Evolutionary conservation across 1,284 basidiomycete genomes (phyloP).

Genomic region (Cerrena zonata): DNA sequence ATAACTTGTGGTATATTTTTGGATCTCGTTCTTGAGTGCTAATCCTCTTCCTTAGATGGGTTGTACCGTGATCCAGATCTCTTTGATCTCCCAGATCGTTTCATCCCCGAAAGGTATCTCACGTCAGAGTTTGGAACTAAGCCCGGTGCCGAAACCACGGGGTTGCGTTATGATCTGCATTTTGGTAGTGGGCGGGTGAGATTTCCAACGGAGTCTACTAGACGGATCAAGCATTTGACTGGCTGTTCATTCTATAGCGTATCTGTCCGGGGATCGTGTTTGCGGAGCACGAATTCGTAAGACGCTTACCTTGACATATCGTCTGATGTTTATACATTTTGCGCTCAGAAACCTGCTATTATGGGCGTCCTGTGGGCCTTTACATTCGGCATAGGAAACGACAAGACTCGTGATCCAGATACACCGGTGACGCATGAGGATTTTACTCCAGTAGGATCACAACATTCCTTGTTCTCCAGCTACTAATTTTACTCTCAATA

Average conservation of each 20-base stretch:
- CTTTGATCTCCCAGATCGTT: slow-evolving; percentile 5
- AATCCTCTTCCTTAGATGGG: neutral
- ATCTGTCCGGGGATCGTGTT: slow-evolving; percentile 20
- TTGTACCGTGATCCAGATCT: slow-evolving; percentile 3
- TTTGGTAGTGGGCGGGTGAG: slow-evolving; percentile 10
- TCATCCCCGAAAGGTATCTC: slow-evolving; percentile 7
- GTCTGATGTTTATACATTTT: too few species aligned
- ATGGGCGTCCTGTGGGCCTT: slow-evolving; percentile 6
- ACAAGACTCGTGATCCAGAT: neutral
- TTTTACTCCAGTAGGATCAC: neutral
- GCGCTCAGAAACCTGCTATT: neutral
- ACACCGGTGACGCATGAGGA: neutral
- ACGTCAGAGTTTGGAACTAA: slow-evolving; percentile 3
- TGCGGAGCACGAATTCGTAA: slow-evolving; percentile 14
- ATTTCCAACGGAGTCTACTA: neutral
- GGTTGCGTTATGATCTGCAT: slow-evolving; percentile 4
- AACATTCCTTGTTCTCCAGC: neutral
- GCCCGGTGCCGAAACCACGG: slow-evolving; percentile 4
- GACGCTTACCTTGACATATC: neutral
- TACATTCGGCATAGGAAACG: neutral
- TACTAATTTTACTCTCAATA: neutral
- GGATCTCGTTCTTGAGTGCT: neutral
- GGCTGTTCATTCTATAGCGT: too few species aligned
- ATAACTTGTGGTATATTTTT: neutral
- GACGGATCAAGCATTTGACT: neutral